Conservation (phyloP, 164 flowering plant genomes). For the Aristolochia fimbriata region DNA sequence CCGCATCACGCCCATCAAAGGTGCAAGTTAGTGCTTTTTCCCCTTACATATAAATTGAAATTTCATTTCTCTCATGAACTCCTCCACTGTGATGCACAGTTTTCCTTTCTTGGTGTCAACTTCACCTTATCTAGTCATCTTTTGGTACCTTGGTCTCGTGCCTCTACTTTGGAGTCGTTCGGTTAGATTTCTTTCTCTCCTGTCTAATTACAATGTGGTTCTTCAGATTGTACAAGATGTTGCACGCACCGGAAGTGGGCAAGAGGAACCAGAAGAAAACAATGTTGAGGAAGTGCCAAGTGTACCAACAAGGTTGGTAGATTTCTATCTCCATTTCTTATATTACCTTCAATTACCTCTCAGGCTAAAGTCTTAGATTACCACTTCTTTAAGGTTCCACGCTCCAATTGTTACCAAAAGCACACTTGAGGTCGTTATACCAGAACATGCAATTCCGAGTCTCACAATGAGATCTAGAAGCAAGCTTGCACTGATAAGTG, state of each 20-base stretch:
- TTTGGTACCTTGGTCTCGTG: too few species aligned
- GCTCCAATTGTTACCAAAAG: constrained; percentile 81
- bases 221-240: constrained; percentile 29
- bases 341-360: not conserved
- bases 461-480: constrained; percentile 67
- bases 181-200: too few species aligned
- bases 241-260: constrained; percentile 30
- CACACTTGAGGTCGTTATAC: constrained; percentile 80
- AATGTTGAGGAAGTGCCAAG: constrained; percentile 52
- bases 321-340: not conserved
- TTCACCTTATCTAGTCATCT: too few species aligned
- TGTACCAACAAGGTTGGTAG: constrained; percentile 40
- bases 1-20: constrained; percentile 36
- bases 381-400: constrained; percentile 27
- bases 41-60: not conserved
- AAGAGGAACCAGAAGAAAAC: constrained; percentile 37
- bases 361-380: too few species aligned
- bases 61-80: too few species aligned
- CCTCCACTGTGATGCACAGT: too few species aligned
- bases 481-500: constrained; percentile 86
- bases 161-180: too few species aligned
- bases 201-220: too few species aligned
- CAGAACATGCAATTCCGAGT: constrained; percentile 71
- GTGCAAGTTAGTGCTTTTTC: constrained; percentile 14
- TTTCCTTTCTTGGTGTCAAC: too few species aligned